Base-by-base conservation (phyloP, 805 yeast genomes). In the Metschnikowia rubicola region DNA sequence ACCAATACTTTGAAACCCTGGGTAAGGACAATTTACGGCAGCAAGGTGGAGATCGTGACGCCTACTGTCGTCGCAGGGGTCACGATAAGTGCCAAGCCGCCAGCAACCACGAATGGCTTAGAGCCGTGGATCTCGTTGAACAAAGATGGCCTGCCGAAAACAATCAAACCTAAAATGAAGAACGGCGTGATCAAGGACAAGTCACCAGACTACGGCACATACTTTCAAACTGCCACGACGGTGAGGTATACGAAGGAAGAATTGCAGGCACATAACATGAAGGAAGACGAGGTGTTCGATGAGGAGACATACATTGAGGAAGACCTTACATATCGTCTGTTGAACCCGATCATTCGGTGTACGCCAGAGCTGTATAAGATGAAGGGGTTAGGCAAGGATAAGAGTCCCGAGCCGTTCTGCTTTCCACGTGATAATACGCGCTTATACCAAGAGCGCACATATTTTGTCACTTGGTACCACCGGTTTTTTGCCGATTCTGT, bases 281-380 rank as follows among this genome's bases (percentile, higher is more conserved):
- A 71, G 19, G 82, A 80, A 1, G 83, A 73, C 53, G 85, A 82
- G 28, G 59, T 68, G 1, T 78, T 75, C 57, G 77, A 71, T 46
- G 88, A 88, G 55, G 81, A 78, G 37, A 59, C 65, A 17, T 75
- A 62, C 57, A 61, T 78, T 19, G 83, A 79, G 5, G 96, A 88
- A 64, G 95, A 87, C 63, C 74, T 75, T n/a, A 80, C 87, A 0
- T 84, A 87, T 58, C 83, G 81, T 28, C 68, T 76, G 15, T 71
- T 89, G 62, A 86, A 84, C 60, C 97, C 97, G 0, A 64, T 89
- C 41, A 77, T 88, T 59, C 77, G 96, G 67, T 89, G 97, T 68
- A 86, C 90, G 4, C 97, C 97, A 2, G 84, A 84, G 44, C 67
- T 78, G 40, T 89, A 86, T 62, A 74, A 70, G 58, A 77, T 74